Conservation (phyloP, 2,329 filamentous ascomycete genomes). For the Lasiodiplodia sp. region DNA sequence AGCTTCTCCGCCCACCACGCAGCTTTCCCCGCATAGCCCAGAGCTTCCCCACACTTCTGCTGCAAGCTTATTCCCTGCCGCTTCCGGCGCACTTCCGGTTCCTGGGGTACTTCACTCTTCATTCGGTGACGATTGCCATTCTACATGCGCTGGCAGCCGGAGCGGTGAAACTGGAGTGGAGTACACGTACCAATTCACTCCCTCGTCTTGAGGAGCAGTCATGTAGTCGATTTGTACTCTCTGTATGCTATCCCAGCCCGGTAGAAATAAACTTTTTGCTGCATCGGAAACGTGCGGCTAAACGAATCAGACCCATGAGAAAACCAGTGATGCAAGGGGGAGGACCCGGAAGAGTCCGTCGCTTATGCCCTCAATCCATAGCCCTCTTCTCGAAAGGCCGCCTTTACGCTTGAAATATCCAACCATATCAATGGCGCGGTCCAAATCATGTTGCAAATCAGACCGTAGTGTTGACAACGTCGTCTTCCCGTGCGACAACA, state of each 20-base stretch:
- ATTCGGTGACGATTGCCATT: background rate
- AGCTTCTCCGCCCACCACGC: slow-evolving; percentile 9
- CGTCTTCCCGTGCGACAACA: slow-evolving; percentile 11
- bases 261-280: slow-evolving; percentile 12
- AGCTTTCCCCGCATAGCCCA: slow-evolving; percentile 25
- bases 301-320: slow-evolving; percentile 6
- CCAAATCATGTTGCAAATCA: background rate
- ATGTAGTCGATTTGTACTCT: background rate
- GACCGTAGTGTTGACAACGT: slow-evolving; percentile 26
- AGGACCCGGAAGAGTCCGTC: background rate
- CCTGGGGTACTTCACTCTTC: background rate
- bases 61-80: slow-evolving; percentile 19
- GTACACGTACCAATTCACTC: no score
- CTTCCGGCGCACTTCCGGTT: slow-evolving; percentile 8
- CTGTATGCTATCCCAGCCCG: background rate
- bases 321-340: background rate
- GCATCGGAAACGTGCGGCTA: slow-evolving; percentile 17
- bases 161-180: background rate
- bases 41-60: slow-evolving; percentile 22
- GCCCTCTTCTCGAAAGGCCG: background rate
- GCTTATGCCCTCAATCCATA: background rate
- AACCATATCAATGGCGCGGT: background rate
- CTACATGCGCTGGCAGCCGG: background rate
- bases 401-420: background rate
- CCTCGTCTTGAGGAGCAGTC: background rate